A percentile compares a stretch with the other conserved stretches of the same genome.
Evolutionary conservation across 441 rosid genomes (phyloP).

Genomic region (Syzygium malaccense): DNA sequence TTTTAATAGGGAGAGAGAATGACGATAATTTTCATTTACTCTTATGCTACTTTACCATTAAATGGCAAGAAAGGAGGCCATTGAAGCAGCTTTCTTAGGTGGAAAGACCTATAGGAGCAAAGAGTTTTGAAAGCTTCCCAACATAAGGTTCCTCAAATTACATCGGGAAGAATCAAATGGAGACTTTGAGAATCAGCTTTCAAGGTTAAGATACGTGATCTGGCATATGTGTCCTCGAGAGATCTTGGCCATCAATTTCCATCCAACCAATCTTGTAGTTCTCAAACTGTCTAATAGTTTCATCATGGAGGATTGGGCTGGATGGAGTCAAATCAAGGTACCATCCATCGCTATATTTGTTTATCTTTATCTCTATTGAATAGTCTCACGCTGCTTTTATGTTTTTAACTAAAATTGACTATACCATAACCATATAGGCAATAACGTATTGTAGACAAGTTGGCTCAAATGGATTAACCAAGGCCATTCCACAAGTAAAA

Average conservation of each 20-base stretch:
- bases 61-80: background rate
- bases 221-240: background rate
- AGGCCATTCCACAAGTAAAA: background rate
- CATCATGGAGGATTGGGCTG: background rate
- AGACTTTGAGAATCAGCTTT: background rate
- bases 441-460: background rate
- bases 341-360: background rate
- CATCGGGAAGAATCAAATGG: background rate
- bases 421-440: background rate
- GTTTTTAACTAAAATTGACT: background rate
- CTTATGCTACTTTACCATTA: background rate
- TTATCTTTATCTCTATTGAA: background rate
- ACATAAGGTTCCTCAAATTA: background rate
- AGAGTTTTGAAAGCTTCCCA: background rate
- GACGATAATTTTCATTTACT: background rate
- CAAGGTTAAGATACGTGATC: background rate
- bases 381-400: background rate
- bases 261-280: background rate
- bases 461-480: background rate
- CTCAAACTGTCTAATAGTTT: background rate
- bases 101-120: background rate
- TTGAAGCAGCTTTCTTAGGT: background rate
- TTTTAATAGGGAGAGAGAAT: accelerated
- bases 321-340: background rate
- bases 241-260: background rate